phyloP scores from a whole-genome alignment of 2,329 filamentous ascomycete species.

The Blastomyces parvus region DNA sequence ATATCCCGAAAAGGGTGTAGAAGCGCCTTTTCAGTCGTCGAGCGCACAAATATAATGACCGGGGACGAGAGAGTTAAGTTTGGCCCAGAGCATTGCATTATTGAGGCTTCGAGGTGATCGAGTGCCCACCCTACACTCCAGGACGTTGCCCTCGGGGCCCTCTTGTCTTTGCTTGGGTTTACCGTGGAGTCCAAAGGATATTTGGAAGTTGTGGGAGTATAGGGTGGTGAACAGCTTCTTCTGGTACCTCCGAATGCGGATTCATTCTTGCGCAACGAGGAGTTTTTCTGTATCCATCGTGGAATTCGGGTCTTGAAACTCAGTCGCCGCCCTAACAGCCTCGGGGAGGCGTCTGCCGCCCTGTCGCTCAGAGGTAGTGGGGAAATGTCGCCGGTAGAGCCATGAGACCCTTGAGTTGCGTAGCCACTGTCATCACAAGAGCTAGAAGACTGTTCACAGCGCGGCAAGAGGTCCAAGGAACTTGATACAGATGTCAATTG shows the following conservation, averaged over 20 bases:
- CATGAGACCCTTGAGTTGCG: neutral
- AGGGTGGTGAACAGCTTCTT: neutral
- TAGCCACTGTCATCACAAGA: constrained; percentile 4
- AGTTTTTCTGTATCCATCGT: constrained; percentile 9
- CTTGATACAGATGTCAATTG: neutral
- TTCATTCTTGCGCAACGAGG: constrained; percentile 15
- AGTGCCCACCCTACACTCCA: constrained; percentile 35
- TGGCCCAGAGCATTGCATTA: constrained; percentile 28
- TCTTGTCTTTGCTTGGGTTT: constrained; percentile 21
- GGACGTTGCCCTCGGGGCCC: constrained; percentile 25
- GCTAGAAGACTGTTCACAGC: neutral
- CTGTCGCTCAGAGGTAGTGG: neutral
- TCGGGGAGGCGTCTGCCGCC: neutral
- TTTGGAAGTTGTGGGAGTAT: neutral
- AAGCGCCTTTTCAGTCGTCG: constrained; percentile 29
- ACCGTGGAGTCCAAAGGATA: neutral
- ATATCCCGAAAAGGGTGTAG: constrained; percentile 29
- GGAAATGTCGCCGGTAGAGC: neutral
- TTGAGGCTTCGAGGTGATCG: constrained; percentile 30
- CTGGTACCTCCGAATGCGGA: constrained; percentile 7
- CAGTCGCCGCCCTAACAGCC: neutral
- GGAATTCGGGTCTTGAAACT: constrained; percentile 1
- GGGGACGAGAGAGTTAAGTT: constrained; percentile 32
- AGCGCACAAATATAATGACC: constrained; percentile 31
- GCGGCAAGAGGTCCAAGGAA: neutral